These are phyloP conservation scores for Citropsis articulata DNA, from an alignment of 345 rosid species.

Conservation along the genomic window DNA sequence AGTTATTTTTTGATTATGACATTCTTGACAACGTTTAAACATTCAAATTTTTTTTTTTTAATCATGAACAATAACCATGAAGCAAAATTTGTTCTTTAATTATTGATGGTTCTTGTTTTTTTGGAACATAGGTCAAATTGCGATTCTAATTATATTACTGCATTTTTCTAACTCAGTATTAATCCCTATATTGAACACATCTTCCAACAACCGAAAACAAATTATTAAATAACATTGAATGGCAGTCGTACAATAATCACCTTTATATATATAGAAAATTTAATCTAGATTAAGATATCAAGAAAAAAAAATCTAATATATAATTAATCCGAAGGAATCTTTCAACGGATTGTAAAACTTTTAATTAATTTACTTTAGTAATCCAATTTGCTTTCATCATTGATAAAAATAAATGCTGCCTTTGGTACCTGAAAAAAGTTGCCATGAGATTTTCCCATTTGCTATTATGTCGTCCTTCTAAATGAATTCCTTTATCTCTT, in stretches of 20 bases:
- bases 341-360: not conserved
- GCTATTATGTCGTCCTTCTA: not conserved
- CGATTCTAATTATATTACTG: too few species aligned
- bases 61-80: not conserved
- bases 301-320: not conserved
- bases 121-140: too few species aligned
- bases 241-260: too few species aligned
- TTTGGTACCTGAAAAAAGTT: not conserved
- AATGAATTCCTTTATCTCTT: constrained; percentile 20
- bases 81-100: too few species aligned
- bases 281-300: too few species aligned
- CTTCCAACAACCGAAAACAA: too few species aligned
- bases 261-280: too few species aligned
- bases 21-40: not conserved
- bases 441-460: not conserved
- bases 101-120: too few species aligned
- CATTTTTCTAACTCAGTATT: too few species aligned
- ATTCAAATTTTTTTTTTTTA: not conserved
- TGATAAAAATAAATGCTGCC: not conserved
- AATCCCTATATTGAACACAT: too few species aligned
- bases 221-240: too few species aligned
- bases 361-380: not conserved
- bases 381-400: not conserved
- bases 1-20: not conserved
- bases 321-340: not conserved